Percentiles rank a stretch among this genome's conserved stretches.
Evolutionary conservation across 2,329 filamentous ascomycete species (phyloP).

Genomic region (Colletotrichum acutatum): DNA sequence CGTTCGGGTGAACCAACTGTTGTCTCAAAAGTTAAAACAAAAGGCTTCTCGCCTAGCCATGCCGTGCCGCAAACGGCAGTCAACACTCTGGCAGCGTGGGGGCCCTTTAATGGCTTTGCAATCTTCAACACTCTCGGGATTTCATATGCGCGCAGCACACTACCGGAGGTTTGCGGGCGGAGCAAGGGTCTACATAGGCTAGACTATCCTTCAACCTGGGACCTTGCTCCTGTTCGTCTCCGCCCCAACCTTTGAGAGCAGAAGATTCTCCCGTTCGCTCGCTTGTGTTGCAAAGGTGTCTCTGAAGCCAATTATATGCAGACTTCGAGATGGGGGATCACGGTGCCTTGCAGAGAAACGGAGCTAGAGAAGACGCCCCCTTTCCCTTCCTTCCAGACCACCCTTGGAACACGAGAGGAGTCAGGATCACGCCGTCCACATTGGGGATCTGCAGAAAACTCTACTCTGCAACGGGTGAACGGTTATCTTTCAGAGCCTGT

Average conservation of each 20-base stretch:
- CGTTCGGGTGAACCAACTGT: too few species aligned
- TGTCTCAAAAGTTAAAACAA: slow-evolving; percentile 6
- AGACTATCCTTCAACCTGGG: slow-evolving; percentile 8
- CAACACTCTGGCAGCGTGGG: slow-evolving; percentile 13
- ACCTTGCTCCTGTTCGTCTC: slow-evolving; percentile 19
- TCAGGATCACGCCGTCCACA: slow-evolving; percentile 21
- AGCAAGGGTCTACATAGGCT: slow-evolving; percentile 11
- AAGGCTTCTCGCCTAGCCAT: not conserved
- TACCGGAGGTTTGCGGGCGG: not conserved
- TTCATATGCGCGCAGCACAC: not conserved
- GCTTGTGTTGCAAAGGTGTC: not conserved
- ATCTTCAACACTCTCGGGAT: not conserved
- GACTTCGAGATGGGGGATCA: not conserved
- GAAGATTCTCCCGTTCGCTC: slow-evolving; percentile 6
- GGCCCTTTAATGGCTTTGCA: not conserved
- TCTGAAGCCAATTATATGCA: slow-evolving; percentile 6
- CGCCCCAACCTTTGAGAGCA: slow-evolving; percentile 1
- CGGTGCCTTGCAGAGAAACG: not conserved
- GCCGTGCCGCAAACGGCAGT: slow-evolving; percentile 24
- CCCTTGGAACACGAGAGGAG: slow-evolving; percentile 24
- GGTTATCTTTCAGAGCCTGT: slow-evolving; percentile 9
- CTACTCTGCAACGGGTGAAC: not conserved
- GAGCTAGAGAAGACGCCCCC: not conserved
- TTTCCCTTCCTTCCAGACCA: not conserved
- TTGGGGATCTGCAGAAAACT: slow-evolving; percentile 11